Conservation (phyloP, 2,329 filamentous ascomycete species). For the Lasiodiplodia theobromae region DNA sequence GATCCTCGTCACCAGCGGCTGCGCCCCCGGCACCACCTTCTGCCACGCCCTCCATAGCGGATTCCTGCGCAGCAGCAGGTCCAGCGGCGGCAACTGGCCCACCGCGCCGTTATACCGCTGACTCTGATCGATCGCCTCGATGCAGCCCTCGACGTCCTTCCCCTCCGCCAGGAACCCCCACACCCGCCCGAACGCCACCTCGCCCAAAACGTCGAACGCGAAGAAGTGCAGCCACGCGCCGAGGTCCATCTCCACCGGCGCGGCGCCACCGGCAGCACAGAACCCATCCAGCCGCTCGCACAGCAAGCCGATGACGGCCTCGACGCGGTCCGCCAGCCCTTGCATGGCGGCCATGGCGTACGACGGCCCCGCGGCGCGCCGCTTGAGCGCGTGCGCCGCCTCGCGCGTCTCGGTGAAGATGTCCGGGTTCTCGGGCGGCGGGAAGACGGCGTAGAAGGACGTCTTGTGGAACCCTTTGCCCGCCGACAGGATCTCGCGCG, state of each 20-base stretch:
- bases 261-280: neutral
- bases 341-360: conserved; percentile 38
- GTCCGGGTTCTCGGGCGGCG: conserved; percentile 33
- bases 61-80: conserved; percentile 20
- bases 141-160: conserved; percentile 33
- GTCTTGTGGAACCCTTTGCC: conserved; percentile 47
- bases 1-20: conserved; percentile 22
- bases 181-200: conserved; percentile 31
- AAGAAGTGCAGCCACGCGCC: conserved; percentile 48
- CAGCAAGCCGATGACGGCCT: conserved; percentile 40
- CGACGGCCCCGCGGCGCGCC: conserved; percentile 30
- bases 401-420: conserved; percentile 57
- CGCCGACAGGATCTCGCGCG: conserved; percentile 74
- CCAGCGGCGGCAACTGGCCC: conserved; percentile 28
- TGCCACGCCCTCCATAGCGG: conserved; percentile 6
- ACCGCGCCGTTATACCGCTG: conserved; percentile 41
- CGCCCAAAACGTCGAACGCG: conserved; percentile 37
- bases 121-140: conserved; percentile 31
- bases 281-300: conserved; percentile 39
- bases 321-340: conserved; percentile 39
- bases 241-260: conserved; percentile 38
- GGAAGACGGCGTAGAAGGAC: conserved; percentile 30
- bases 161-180: conserved; percentile 33
- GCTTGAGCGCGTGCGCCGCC: conserved; percentile 49
- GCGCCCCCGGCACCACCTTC: neutral